A percentile compares a stretch with the other conserved stretches of the same genome.
These are phyloP conservation scores for Tylopilus sp. DNA, from an alignment of 768 basidiomycete species.

Conservation along the genomic window DNA sequence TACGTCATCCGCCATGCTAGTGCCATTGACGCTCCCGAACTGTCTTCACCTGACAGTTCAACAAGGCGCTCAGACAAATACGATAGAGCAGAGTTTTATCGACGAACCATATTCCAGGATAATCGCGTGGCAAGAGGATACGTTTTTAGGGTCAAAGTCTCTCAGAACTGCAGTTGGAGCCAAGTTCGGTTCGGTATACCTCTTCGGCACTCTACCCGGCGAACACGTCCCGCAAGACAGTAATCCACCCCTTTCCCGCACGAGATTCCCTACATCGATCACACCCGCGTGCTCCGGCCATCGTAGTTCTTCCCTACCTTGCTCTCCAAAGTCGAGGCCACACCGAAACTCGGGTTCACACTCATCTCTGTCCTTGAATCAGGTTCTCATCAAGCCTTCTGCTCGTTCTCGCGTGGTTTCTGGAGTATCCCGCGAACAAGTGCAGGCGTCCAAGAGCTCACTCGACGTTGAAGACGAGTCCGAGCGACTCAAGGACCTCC, in stretches of 20 bases:
- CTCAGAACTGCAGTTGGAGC: conserved; percentile 23
- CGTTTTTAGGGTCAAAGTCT: conserved; percentile 1
- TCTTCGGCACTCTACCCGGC: conserved; percentile 26
- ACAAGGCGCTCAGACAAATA: conserved; percentile 7
- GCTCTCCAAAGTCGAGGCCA: conserved; percentile 18
- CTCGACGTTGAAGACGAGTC: conserved; percentile 83
- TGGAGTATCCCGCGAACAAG: conserved; percentile 65
- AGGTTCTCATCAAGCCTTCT: conserved; percentile 50
- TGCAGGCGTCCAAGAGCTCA: conserved; percentile 73
- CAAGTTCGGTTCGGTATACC: conserved; percentile 23
- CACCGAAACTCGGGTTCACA: conserved; percentile 35
- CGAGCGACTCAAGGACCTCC: conserved; percentile 68
- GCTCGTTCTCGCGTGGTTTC: conserved; percentile 64
- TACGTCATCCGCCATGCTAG: conserved; percentile 17
- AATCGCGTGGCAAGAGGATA: conserved; percentile 15
- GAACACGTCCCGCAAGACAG: conserved; percentile 11
- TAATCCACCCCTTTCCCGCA: conserved; percentile 14
- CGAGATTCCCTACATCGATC: conserved; percentile 1
- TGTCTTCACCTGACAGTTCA: conserved; percentile 12
- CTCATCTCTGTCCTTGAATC: conserved; percentile 34
- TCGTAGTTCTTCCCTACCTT: conserved; percentile 16
- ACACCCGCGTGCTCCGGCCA: conserved; percentile 6
- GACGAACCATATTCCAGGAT: conserved; percentile 19
- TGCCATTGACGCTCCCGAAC: conserved; percentile 23
- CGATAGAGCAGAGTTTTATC: conserved; percentile 24